Percentiles rank a stretch among this genome's conserved stretches.
Evolutionary conservation across 2,329 filamentous ascomycete species (phyloP).

Genomic region (Colletotrichum sp.): DNA sequence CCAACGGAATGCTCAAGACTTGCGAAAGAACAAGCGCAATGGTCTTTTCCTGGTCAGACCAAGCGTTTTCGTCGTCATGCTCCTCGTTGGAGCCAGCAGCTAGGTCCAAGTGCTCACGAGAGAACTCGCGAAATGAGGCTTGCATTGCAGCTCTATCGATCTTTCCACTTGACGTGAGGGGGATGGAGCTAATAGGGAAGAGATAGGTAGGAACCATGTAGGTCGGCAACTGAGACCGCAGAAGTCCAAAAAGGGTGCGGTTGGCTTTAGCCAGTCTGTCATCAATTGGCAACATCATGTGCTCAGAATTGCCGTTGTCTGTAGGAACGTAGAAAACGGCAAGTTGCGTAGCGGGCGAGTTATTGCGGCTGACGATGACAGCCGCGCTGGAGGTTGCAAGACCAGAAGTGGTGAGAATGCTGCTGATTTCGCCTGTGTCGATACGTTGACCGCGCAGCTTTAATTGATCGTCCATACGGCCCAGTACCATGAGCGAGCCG

Average conservation of each 20-base stretch:
- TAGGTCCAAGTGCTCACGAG: conserved; percentile 47
- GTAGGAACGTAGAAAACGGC: conserved; percentile 72
- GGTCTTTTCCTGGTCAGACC: conserved; percentile 59
- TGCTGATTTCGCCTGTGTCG: conserved; percentile 78
- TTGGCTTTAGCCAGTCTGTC: conserved; percentile 39
- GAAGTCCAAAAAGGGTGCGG: conserved; percentile 53
- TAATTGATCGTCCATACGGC: conserved; percentile 79
- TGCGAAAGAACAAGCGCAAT: conserved; percentile 62
- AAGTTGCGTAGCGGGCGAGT: conserved; percentile 55
- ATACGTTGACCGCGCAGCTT: conserved; percentile 83
- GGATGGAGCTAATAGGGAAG: conserved; percentile 72
- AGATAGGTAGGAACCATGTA: conserved; percentile 85
- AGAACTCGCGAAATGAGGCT: conserved; percentile 50
- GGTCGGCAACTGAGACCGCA: conserved; percentile 63
- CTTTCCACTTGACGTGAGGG: conserved; percentile 78
- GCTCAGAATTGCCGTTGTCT: background rate
- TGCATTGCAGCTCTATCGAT: conserved; percentile 65
- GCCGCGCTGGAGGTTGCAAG: conserved; percentile 68
- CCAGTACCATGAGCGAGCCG: conserved; percentile 74
- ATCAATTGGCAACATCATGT: conserved; percentile 38
- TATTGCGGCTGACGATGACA: conserved; percentile 55
- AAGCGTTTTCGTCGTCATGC: conserved; percentile 35
- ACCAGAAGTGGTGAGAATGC: conserved; percentile 57
- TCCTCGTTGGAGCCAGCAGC: conserved; percentile 33
- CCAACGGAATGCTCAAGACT: conserved; percentile 48